Evolutionary conservation across 73 alveolate genomes (phyloP).

Genomic region (Breviolum minutum): DNA sequence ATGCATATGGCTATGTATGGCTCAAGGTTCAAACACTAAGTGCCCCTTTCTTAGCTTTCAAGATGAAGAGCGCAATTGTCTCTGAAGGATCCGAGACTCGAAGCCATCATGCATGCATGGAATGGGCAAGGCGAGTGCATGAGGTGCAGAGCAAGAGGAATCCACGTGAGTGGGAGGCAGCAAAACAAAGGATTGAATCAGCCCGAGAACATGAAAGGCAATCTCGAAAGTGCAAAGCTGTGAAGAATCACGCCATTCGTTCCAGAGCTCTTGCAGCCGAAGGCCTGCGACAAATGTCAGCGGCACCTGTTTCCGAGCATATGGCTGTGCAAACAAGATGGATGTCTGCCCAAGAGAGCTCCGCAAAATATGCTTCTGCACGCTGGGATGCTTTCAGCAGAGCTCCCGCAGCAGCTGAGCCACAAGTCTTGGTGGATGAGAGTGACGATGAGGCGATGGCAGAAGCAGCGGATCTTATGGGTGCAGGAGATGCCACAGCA

Average conservation of each 20-base stretch:
- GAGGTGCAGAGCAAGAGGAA: constrained; percentile 30
- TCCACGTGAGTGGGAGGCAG: constrained; percentile 70
- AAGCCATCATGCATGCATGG: constrained; percentile 19
- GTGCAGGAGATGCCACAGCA: constrained; percentile 61
- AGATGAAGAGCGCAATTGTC: background rate
- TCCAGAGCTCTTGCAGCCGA: constrained; percentile 80
- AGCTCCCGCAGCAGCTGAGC: background rate
- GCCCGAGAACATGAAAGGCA: constrained; percentile 57
- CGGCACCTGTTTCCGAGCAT: constrained; percentile 35
- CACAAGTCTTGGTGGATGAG: constrained; percentile 34
- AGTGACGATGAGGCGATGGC: constrained; percentile 83
- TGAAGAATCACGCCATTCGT: constrained; percentile 79
- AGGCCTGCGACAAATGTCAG: constrained; percentile 64
- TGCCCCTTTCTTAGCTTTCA: too few species aligned
- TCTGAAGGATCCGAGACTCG: constrained; percentile 17
- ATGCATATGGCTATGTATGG: too few species aligned
- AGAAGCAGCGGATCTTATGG: constrained; percentile 81
- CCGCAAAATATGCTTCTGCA: background rate
- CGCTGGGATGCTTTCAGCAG: constrained; percentile 1
- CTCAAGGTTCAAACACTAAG: too few species aligned
- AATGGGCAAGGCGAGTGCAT: constrained; percentile 68
- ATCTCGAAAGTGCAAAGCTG: constrained; percentile 86
- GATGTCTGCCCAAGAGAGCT: constrained; percentile 77
- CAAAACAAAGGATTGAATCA: constrained; percentile 32
- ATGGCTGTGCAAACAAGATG: constrained; percentile 76